These are phyloP conservation scores for Rheum nobile DNA, from an alignment of 148 eudicot genomes.

Conservation along the genomic window DNA sequence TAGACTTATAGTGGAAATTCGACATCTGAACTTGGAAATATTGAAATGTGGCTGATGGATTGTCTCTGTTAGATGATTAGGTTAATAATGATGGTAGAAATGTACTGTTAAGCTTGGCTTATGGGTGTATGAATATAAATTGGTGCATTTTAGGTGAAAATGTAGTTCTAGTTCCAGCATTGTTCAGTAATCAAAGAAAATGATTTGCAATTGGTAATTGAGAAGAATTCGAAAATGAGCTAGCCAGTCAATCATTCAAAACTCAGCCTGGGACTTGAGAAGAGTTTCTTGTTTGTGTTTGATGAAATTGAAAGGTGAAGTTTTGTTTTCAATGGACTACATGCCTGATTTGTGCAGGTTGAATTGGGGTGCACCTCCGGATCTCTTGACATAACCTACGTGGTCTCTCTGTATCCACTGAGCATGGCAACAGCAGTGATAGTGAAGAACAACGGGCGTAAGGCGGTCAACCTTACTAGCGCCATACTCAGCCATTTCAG, in stretches of 20 bases:
- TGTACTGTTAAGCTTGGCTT: no score
- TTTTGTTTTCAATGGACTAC: neutral
- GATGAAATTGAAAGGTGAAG: neutral
- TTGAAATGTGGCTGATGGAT: neutral
- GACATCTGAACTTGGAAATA: no score
- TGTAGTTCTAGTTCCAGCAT: neutral
- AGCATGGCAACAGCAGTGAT: conserved; percentile 85
- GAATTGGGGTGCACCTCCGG: conserved; percentile 68
- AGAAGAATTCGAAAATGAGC: no score
- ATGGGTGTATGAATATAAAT: neutral
- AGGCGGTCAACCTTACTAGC: conserved; percentile 36
- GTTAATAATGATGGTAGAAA: no score
- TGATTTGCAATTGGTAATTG: neutral
- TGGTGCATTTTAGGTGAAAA: neutral
- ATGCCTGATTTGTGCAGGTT: conserved; percentile 29
- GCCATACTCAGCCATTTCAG: conserved; percentile 69
- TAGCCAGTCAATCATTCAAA: no score
- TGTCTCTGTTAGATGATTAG: neutral
- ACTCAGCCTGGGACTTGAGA: no score
- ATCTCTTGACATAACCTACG: conserved; percentile 52
- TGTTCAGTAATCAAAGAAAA: no score
- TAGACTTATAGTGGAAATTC: no score
- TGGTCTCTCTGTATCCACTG: conserved; percentile 56
- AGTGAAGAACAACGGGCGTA: conserved; percentile 69
- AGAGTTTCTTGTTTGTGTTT: neutral